Conservation (phyloP, 2,329 filamentous ascomycete genomes). For the Penicillium crustosum region DNA sequence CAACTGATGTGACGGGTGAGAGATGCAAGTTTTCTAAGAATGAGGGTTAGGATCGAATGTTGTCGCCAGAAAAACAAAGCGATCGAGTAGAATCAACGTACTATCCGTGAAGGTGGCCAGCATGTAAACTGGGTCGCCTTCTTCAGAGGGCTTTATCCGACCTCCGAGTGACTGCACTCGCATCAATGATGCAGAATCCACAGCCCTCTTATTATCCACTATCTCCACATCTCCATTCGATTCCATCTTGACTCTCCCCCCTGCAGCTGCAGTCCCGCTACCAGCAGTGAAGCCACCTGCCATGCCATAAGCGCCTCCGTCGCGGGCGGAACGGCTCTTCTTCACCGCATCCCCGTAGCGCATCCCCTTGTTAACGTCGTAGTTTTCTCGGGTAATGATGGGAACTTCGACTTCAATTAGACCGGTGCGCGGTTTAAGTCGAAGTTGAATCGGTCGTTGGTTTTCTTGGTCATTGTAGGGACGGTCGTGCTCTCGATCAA, state of each 20-base stretch:
- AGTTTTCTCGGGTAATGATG: slow-evolving; percentile 68
- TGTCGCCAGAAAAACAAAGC: not conserved
- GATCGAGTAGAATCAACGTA: slow-evolving; percentile 46
- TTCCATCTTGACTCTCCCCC: slow-evolving; percentile 29
- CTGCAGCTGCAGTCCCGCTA: slow-evolving; percentile 33
- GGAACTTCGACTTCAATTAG: slow-evolving; percentile 93
- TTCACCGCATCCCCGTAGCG: slow-evolving; percentile 76
- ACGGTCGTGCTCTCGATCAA: slow-evolving; percentile 63
- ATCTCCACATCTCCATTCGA: slow-evolving; percentile 31
- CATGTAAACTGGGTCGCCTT: slow-evolving; percentile 77
- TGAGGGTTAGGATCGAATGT: slow-evolving; percentile 7
- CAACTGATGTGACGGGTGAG: slow-evolving; percentile 76
- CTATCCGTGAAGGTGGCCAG: slow-evolving; percentile 84
- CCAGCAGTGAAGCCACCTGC: slow-evolving; percentile 72
- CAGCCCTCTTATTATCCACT: slow-evolving; percentile 31
- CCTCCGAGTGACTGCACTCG: slow-evolving; percentile 83
- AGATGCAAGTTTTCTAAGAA: slow-evolving; percentile 77
- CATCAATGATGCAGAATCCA: slow-evolving; percentile 56
- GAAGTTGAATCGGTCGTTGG: slow-evolving; percentile 67
- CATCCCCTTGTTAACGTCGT: slow-evolving; percentile 80
- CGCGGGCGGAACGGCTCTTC: slow-evolving; percentile 52
- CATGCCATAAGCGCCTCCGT: slow-evolving; percentile 68
- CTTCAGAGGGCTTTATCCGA: slow-evolving; percentile 67
- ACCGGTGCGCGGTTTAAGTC: slow-evolving; percentile 77
- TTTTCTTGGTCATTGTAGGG: slow-evolving; percentile 59